Percentiles rank a stretch among this genome's conserved stretches.
phyloP scores from a whole-genome alignment of 2,329 filamentous ascomycete species.

The Triangularia setosa region DNA sequence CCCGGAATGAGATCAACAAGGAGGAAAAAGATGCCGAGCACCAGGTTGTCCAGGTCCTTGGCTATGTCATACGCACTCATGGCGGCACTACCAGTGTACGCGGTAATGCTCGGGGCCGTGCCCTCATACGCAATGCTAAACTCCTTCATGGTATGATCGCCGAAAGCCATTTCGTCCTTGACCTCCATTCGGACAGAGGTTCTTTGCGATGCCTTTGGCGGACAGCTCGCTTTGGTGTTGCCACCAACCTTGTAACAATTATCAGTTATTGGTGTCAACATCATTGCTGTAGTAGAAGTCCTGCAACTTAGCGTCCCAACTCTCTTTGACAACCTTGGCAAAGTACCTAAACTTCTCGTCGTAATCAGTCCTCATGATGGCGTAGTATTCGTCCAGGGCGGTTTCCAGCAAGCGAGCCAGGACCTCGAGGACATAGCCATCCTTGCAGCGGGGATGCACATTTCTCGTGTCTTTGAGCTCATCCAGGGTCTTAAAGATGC shows the following conservation, averaged over 20 bases:
- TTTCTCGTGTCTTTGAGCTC: background rate
- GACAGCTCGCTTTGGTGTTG: background rate
- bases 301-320: constrained; percentile 1
- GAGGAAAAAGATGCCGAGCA: background rate
- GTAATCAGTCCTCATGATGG: constrained; percentile 23
- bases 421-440: background rate
- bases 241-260: background rate
- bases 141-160: background rate
- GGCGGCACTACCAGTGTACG: background rate
- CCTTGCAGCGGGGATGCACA: background rate
- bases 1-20: background rate
- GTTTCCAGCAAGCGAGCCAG: background rate
- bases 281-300: background rate
- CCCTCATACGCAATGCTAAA: background rate
- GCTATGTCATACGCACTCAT: background rate
- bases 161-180: background rate
- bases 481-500: background rate
- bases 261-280: background rate
- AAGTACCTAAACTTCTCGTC: constrained; percentile 27
- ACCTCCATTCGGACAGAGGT: background rate
- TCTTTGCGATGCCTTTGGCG: background rate
- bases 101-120: background rate
- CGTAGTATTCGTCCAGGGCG: constrained; percentile 15
- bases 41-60: background rate
- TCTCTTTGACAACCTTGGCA: constrained; percentile 10